Evolutionary conservation across 768 basidiomycete genomes (phyloP), one percentile per base, ranked within the genome.

Genomic region (Lactarius tabidus): DNA sequence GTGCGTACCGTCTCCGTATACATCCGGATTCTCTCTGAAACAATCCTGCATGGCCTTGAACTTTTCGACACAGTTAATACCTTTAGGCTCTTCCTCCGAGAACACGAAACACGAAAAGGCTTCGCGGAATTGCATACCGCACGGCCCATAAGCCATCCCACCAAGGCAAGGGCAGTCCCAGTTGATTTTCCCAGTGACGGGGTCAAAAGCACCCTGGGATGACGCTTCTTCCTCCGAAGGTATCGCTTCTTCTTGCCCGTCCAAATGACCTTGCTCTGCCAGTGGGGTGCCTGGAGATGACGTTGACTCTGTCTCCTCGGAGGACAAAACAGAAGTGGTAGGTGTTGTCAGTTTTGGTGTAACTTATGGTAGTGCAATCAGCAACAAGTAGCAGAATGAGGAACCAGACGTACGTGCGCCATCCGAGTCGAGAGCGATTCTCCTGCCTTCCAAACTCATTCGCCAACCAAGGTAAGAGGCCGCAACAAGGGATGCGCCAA

Each of bases 101-200:
- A 84, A 88, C 8, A 99, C 87, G 71, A 99, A 99, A 78, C 97
- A 99, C 39, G 93, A 93, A 78, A 99, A 99, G 1, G 97, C 96
- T 67, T 89, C 91, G 67, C 89, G 87, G 80, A 99, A 99, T 70
- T 98, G 83, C 66, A 83, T 81, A 10, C 97, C 97, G 72, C 97
- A 99, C 12, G 95, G 94, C 7, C 97, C 96, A 73, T 98, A 82
- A 12, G 96, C 96, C 97, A 99, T 98, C 57, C 97, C 97, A 36
- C 97, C 97, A 9, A 99, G 85, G 75, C 97, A 98, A 1, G 97
- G 94, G 75, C 97, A 99, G 74, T 98, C 97, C 97, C 97, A 99
- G 79, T 99, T 99, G 72, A 99, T 98, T 82, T 98, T 95, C 52
- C 97, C 97, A 1, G 97, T 99, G 67, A 86, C 94, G 23, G 95